These are phyloP conservation scores for Poa pratensis DNA, from an alignment of 176 grass and related monocot species.

Conservation along the genomic window DNA sequence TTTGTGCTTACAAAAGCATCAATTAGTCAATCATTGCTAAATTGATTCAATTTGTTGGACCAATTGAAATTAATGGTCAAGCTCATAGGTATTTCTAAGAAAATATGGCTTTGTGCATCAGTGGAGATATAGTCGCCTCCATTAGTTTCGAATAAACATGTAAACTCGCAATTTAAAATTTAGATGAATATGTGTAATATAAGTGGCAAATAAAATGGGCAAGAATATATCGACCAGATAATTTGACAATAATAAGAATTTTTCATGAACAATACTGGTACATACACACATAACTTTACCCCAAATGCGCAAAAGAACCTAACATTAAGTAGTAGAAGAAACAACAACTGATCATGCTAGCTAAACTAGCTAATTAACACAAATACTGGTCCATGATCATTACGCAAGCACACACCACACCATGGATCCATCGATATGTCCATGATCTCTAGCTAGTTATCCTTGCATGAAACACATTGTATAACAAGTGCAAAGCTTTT, in stretches of 20 bases:
- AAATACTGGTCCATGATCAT: conserved; percentile 48
- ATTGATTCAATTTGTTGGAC: background rate
- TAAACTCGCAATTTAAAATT: too few relatives aligned
- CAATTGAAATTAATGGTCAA: background rate
- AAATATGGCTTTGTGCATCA: background rate
- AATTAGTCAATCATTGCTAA: background rate
- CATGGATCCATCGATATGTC: conserved; percentile 23
- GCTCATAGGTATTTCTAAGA: background rate
- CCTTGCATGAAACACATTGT: conserved; percentile 27
- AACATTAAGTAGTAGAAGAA: conserved; percentile 9
- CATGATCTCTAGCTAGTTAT: conserved; percentile 26
- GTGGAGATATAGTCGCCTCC: background rate
- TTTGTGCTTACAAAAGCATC: background rate
- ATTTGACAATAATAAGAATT: conserved; percentile 40
- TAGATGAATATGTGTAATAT: too few relatives aligned
- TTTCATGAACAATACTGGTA: conserved; percentile 40
- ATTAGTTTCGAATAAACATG: too few relatives aligned
- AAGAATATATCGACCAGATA: background rate
- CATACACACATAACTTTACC: conserved; percentile 41
- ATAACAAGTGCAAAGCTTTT: conserved; percentile 37
- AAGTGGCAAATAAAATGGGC: too few relatives aligned
- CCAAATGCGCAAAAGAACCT: conserved; percentile 44
- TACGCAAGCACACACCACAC: conserved; percentile 21
- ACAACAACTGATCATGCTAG: conserved; percentile 47
- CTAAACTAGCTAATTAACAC: conserved; percentile 30